Conservation (phyloP, 2,329 filamentous ascomycete genomes). For the Diaporthe caulivora region DNA sequence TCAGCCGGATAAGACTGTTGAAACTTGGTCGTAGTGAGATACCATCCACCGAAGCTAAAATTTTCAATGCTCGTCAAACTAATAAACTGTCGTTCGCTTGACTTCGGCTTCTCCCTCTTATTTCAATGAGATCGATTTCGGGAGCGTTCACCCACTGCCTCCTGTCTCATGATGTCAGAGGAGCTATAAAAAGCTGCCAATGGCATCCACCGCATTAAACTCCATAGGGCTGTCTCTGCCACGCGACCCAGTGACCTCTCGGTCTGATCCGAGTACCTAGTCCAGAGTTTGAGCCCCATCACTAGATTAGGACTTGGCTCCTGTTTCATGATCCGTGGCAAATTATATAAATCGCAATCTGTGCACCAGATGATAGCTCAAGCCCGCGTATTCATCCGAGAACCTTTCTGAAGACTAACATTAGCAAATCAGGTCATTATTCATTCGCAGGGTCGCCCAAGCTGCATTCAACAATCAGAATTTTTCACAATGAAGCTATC, state of each 20-base stretch:
- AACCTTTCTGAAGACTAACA: not conserved
- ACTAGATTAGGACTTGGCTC: not conserved
- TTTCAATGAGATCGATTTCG: not conserved
- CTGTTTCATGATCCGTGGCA: constrained; percentile 9
- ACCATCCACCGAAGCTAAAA: not conserved
- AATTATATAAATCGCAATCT: not conserved
- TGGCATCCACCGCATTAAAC: not conserved
- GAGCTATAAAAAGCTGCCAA: constrained; percentile 4
- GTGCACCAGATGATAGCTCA: no score
- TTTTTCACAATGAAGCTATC: not conserved
- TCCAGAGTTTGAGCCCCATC: not conserved
- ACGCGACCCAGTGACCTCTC: not conserved
- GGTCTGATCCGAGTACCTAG: not conserved
- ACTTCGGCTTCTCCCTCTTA: no score
- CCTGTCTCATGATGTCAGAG: not conserved
- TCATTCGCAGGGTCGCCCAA: not conserved
- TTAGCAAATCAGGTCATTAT: not conserved
- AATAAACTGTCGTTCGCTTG: not conserved
- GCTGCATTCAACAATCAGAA: no score
- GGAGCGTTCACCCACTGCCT: not conserved
- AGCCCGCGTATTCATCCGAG: no score
- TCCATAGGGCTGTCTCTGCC: not conserved
- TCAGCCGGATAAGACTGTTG: not conserved
- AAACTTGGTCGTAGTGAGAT: no score
- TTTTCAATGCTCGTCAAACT: not conserved